Conservation (phyloP, 371 early-diverging fungal genomes). For the Mortierella sp. region DNA sequence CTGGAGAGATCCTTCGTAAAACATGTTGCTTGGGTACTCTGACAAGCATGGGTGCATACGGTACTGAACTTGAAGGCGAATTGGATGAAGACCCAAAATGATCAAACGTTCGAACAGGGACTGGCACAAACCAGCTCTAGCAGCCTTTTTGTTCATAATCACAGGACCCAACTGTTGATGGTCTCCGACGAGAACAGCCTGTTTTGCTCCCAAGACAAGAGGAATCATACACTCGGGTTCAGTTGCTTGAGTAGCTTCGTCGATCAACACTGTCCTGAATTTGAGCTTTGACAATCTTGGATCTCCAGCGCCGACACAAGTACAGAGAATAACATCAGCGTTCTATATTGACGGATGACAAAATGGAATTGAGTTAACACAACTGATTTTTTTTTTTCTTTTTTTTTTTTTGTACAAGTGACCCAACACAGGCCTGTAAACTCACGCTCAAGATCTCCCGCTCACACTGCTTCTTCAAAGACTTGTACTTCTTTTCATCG, state of each 20-base stretch:
- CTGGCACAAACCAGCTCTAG: conserved; percentile 94
- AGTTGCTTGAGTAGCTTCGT: conserved; percentile 98
- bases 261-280: conserved; percentile 96
- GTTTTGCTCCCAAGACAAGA: conserved; percentile 93
- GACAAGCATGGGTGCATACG: conserved; percentile 99
- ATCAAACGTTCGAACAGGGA: conserved; percentile 98
- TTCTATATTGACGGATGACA: conserved; percentile 55
- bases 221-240: conserved; percentile 99
- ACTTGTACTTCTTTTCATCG: conserved; percentile 89
- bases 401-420: too few species aligned
- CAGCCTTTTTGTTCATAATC: conserved; percentile 97
- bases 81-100: conserved; percentile 91
- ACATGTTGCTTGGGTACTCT: conserved; percentile 98
- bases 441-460: conserved; percentile 84
- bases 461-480: conserved; percentile 86
- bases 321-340: conserved; percentile 98
- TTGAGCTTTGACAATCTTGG: conserved; percentile 87
- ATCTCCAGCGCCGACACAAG: conserved; percentile 98
- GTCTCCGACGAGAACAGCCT: conserved; percentile 98
- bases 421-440: neutral
- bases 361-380: neutral
- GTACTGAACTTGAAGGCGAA: conserved; percentile 97
- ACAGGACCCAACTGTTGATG: conserved; percentile 99
- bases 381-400: neutral
- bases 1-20: conserved; percentile 98